Evolutionary conservation across 208 protist species (phyloP).

Genomic region (Acanthamoeba triangularis): DNA sequence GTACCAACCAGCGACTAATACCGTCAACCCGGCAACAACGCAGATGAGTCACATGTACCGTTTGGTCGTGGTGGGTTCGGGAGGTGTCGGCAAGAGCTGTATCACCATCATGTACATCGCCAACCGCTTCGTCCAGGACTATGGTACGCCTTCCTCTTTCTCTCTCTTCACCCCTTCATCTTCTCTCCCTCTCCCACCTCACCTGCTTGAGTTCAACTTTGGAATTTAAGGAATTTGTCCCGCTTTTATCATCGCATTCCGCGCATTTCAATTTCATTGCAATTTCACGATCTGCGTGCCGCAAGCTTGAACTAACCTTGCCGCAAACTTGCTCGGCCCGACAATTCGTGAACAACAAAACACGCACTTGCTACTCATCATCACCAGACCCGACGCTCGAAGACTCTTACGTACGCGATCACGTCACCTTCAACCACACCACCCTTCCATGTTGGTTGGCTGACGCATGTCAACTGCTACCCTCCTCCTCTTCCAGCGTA

Average conservation of each 20-base stretch:
- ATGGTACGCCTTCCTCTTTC: background rate
- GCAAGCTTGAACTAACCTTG: background rate
- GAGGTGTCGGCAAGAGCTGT: conserved; percentile 65
- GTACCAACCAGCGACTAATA: background rate
- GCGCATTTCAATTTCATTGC: background rate
- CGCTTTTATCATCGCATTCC: background rate
- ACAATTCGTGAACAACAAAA: too few species aligned
- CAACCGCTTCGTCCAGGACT: conserved; percentile 58
- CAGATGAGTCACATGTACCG: conserved; percentile 64
- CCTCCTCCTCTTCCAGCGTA: background rate
- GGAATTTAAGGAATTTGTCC: background rate
- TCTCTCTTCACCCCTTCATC: background rate
- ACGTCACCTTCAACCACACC: background rate
- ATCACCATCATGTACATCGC: conserved; percentile 67
- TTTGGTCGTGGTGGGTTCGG: conserved; percentile 58
- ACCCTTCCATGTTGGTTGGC: background rate
- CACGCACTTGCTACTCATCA: background rate
- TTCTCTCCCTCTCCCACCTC: background rate
- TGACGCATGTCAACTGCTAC: background rate
- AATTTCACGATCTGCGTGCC: background rate
- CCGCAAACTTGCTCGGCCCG: too few species aligned
- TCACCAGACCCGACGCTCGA: conserved; percentile 32
- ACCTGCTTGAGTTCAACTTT: background rate
- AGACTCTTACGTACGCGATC: conserved; percentile 32
- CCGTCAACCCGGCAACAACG: background rate